These are phyloP conservation scores for Cryphonectria carpinicola DNA, from an alignment of 2,329 filamentous ascomycete genomes.

Conservation along the genomic window DNA sequence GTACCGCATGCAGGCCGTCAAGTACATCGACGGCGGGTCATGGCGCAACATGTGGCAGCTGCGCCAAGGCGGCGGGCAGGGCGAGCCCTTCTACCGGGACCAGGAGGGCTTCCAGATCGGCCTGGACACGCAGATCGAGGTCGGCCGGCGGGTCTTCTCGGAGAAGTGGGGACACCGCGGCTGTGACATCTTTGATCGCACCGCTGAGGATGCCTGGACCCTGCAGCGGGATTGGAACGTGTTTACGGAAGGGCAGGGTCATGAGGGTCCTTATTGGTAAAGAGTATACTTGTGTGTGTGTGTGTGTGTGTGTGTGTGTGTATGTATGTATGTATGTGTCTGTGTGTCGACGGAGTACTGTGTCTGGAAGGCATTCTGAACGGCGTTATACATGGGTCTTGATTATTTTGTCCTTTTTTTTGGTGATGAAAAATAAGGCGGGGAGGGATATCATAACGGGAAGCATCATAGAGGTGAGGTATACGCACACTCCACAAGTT, in stretches of 20 bases:
- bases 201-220: slow-evolving; percentile 42
- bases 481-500: background rate
- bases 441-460: background rate
- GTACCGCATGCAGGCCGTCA: slow-evolving; percentile 48
- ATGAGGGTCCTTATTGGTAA: slow-evolving; percentile 30
- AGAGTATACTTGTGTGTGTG: background rate
- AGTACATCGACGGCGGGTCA: slow-evolving; percentile 44
- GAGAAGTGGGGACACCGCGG: slow-evolving; percentile 49
- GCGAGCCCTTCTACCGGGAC: slow-evolving; percentile 58
- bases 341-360: background rate
- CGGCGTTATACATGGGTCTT: slow-evolving; percentile 1
- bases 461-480: slow-evolving; percentile 2
- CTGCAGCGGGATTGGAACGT: slow-evolving; percentile 43
- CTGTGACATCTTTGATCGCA: slow-evolving; percentile 40
- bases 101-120: slow-evolving; percentile 49
- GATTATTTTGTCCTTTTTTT: background rate
- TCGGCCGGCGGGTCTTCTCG: slow-evolving; percentile 45
- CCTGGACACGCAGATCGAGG: slow-evolving; percentile 50
- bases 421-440: background rate
- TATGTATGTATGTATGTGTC: background rate
- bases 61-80: slow-evolving; percentile 54
- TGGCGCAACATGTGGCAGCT: slow-evolving; percentile 58
- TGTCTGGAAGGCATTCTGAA: background rate
- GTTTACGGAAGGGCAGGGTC: slow-evolving; percentile 31
- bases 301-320: background rate